Evolutionary conservation across 208 protist species (phyloP).

Genomic region (Herpetomonas samuelpessoai): DNA sequence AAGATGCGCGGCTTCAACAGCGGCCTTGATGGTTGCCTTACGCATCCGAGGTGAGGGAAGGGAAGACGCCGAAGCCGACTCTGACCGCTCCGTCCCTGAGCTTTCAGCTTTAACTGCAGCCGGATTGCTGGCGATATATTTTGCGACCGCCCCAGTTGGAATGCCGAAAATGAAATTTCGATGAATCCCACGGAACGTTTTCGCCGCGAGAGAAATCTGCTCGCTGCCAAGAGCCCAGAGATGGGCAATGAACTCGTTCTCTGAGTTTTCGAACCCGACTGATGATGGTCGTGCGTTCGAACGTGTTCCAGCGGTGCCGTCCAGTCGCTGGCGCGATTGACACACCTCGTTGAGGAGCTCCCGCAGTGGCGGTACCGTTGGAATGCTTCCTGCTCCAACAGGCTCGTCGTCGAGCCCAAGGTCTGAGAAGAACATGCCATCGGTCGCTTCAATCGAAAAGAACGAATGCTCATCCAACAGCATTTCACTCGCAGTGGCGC

Average conservation of each 20-base stretch:
- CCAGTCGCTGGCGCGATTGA: too few species aligned
- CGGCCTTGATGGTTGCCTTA: background rate
- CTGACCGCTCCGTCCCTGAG: too few species aligned
- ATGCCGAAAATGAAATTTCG: background rate
- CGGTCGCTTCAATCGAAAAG: conserved; percentile 21
- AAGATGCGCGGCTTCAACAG: conserved; percentile 11
- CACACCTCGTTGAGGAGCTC: background rate
- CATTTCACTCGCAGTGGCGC: conserved; percentile 7
- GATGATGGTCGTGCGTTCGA: too few species aligned
- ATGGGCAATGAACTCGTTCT: background rate
- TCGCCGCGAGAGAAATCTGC: background rate
- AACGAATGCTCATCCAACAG: conserved; percentile 26
- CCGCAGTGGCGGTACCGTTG: background rate
- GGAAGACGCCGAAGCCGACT: too few species aligned
- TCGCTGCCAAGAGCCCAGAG: background rate
- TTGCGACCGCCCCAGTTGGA: background rate
- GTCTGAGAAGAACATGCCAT: conserved; percentile 18
- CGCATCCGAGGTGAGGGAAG: too few species aligned
- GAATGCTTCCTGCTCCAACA: background rate
- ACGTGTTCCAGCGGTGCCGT: too few species aligned
- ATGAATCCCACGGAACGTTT: background rate
- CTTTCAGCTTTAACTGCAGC: too few species aligned
- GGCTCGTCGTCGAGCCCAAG: conserved; percentile 4
- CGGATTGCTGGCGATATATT: too few species aligned
- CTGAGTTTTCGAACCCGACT: too few species aligned